Evolutionary conservation across 2,329 filamentous ascomycete species (phyloP), one percentile per base, ranked within the genome.

Genomic region (Fusarium decemcellulare): DNA sequence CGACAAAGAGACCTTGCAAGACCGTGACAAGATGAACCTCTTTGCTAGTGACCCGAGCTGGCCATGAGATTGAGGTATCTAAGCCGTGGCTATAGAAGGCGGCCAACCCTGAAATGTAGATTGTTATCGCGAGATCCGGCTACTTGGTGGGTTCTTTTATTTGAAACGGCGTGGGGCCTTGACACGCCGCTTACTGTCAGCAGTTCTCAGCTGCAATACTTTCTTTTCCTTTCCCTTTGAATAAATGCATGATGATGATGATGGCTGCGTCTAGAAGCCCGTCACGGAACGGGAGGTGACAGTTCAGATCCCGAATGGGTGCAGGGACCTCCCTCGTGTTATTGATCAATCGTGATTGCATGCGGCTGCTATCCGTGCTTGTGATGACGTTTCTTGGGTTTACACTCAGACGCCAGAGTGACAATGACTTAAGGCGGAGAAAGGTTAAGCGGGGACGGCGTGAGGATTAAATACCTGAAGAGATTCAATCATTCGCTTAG

Each of bases 131-230:
- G 34, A 36, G 39, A 46, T 36, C 34, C 23, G 34, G 32, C 37
- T 44, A 47, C 23, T 58, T 63, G 34, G 42, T 16, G 8, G 30
- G 16, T 42, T 16, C 10, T 50, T 36, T 23, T 32, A 15, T 15
- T 50, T 42, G 37, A 47, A 47, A 37, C 43, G 43, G 12, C n/a
- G 54, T 48, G 30, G 34, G 32, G 34, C 42, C 39, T 50, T 58
- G 55, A 27, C 23, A 9, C 27, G 15, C n/a, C 32, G n/a, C 34
- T 34, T n/a, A 23, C 39, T 16, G 15, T 40, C n/a, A 50, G 54
- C 23, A 23, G 44, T 50, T 48, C 34, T 57, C 34, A 32, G 43
- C 27, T 27, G 47, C 30, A 32, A 40, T 40, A 15, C 36, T 32
- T 50, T 30, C 18, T 39, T 39, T 40, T 40, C 23, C 23, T 23